Conservation (phyloP, 2,329 filamentous ascomycete genomes). For the Microdochium paspali region DNA sequence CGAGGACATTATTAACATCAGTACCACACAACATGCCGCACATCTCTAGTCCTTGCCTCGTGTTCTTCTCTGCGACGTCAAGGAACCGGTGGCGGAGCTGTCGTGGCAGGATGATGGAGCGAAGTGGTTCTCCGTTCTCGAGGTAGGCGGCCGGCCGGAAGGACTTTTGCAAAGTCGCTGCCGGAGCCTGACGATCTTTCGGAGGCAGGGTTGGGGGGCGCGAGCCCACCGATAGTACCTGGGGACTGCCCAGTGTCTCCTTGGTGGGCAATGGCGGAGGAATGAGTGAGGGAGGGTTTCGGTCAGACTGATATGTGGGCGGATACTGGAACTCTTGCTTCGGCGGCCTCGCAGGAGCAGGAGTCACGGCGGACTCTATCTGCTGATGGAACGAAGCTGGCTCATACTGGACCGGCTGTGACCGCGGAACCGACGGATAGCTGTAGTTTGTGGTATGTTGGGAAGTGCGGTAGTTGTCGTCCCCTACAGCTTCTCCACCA, state of each 20-base stretch:
- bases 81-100: conserved; percentile 69
- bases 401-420: conserved; percentile 37
- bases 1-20: conserved; percentile 84
- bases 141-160: conserved; percentile 81
- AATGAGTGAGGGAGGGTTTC: conserved; percentile 2
- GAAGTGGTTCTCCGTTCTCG: conserved; percentile 78
- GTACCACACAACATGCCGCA: conserved; percentile 92
- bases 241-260: conserved; percentile 9
- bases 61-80: conserved; percentile 65
- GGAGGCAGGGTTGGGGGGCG: conserved; percentile 16
- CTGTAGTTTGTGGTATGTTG: conserved; percentile 26
- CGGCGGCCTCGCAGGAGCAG: conserved; percentile 27
- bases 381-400: conserved; percentile 6
- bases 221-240: neutral
- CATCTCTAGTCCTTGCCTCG: conserved; percentile 74
- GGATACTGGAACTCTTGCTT: conserved; percentile 18
- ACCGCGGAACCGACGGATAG: conserved; percentile 48
- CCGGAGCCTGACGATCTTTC: conserved; percentile 14
- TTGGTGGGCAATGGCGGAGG: conserved; percentile 17
- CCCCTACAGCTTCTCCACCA: conserved; percentile 18
- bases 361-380: conserved; percentile 11
- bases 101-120: conserved; percentile 78
- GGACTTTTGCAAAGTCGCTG: conserved; percentile 29
- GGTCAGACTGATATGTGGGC: neutral
- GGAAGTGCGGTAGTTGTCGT: conserved; percentile 7